These are phyloP conservation scores for Ogataea zsoltii DNA, from an alignment of 805 yeast genomes.

Conservation along the genomic window DNA sequence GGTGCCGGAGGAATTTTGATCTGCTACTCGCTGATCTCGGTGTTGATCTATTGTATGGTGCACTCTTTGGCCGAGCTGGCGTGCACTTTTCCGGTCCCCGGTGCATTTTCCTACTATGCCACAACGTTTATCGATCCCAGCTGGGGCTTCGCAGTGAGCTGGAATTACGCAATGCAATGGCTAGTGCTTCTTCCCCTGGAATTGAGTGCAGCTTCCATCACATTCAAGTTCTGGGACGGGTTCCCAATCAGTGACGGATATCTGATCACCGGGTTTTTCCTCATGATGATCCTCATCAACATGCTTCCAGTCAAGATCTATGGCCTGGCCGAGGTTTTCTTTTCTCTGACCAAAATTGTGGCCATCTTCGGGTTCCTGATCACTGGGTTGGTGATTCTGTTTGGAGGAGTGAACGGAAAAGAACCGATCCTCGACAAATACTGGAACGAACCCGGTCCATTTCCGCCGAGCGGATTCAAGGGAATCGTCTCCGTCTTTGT, in stretches of 20 bases:
- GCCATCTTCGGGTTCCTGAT: constrained; percentile 56
- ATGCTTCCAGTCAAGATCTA: constrained; percentile 56
- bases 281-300: constrained; percentile 48
- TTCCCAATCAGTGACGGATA: constrained; percentile 46
- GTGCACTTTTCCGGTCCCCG: constrained; percentile 61
- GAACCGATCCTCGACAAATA: constrained; percentile 46
- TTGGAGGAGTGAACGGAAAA: constrained; percentile 48
- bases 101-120: constrained; percentile 64
- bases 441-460: constrained; percentile 47
- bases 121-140: constrained; percentile 60
- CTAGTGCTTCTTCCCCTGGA: constrained; percentile 52
- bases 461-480: constrained; percentile 46
- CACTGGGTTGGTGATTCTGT: constrained; percentile 48
- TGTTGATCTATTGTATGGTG: constrained; percentile 57
- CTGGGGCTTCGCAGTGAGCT: constrained; percentile 63
- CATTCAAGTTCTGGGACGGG: constrained; percentile 50
- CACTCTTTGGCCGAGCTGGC: constrained; percentile 65
- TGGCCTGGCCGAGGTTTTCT: constrained; percentile 54
- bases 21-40: constrained; percentile 54
- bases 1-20: constrained; percentile 67
- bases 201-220: constrained; percentile 54
- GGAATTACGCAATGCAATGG: constrained; percentile 58
- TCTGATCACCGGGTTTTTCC: constrained; percentile 52
- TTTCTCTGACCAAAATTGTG: constrained; percentile 48
- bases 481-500: constrained; percentile 56